These are phyloP conservation scores for Pestalotiopsis sp. DNA, from an alignment of 2,329 filamentous ascomycete species.

Conservation along the genomic window DNA sequence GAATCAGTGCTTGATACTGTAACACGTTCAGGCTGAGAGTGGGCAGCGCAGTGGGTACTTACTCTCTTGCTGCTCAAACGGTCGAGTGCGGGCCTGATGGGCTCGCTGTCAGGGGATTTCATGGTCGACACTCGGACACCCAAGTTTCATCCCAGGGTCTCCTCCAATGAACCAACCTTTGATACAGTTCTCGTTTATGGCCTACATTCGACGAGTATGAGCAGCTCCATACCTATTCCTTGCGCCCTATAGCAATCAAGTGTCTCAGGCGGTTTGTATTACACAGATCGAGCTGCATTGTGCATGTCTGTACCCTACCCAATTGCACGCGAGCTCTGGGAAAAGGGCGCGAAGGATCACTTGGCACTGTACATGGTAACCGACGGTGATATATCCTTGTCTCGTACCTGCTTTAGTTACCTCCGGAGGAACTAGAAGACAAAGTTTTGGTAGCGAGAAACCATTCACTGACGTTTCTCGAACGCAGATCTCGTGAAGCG, in stretches of 20 bases:
- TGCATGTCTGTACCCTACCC: too few species aligned
- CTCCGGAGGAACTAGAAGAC: neutral
- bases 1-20: neutral
- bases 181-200: neutral
- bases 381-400: neutral
- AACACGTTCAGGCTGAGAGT: neutral
- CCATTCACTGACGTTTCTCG: too few species aligned
- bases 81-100: neutral
- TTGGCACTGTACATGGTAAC: neutral
- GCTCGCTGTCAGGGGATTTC: neutral
- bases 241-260: neutral
- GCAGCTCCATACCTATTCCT: neutral
- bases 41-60: neutral
- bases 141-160: neutral
- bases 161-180: neutral
- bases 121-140: neutral
- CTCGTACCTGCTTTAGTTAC: neutral
- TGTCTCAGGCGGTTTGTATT: neutral
- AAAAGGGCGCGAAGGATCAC: neutral
- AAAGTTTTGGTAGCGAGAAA: neutral
- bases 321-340: too few species aligned
- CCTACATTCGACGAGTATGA: neutral
- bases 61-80: neutral
- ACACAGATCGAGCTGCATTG: neutral
- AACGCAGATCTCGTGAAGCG: neutral